Conservation (phyloP, 2,329 filamentous ascomycete genomes). For the Tolypocladium guangdongense region DNA sequence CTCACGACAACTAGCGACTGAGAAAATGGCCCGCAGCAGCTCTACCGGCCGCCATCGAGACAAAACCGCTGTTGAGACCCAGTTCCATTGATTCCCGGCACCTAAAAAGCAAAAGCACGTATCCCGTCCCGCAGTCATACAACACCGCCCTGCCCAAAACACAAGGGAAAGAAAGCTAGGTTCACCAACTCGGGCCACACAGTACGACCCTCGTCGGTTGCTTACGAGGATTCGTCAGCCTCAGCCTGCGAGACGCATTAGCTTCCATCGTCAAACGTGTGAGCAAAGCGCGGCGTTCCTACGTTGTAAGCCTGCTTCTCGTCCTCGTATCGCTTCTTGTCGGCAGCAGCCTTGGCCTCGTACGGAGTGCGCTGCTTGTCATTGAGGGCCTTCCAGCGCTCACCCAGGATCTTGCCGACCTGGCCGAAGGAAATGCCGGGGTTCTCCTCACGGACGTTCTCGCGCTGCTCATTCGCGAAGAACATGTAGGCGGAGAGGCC, state of each 20-base stretch:
- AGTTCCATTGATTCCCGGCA: constrained; percentile 22
- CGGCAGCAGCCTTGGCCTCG: constrained; percentile 88
- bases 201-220: background rate
- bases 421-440: constrained; percentile 97
- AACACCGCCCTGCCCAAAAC: constrained; percentile 29
- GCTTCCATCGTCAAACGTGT: constrained; percentile 4
- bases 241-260: constrained; percentile 36
- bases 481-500: constrained; percentile 99
- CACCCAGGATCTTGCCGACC: constrained; percentile 95
- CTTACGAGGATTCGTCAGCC: constrained; percentile 41
- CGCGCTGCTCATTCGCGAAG: constrained; percentile 98
- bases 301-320: constrained; percentile 94
- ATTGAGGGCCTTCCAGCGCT: constrained; percentile 95
- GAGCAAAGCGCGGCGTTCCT: constrained; percentile 24
- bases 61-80: constrained; percentile 20
- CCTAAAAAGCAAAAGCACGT: constrained; percentile 25
- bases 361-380: constrained; percentile 91
- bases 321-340: constrained; percentile 99
- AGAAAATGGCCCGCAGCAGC: constrained; percentile 13
- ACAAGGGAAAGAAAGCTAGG: constrained; percentile 14
- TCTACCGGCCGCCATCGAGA: constrained; percentile 16
- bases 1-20: constrained; percentile 10
- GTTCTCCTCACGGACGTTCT: constrained; percentile 97
- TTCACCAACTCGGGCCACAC: constrained; percentile 2
- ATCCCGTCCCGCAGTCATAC: constrained; percentile 30